Evolutionary conservation across 176 grass and related monocot genomes (phyloP).

Genomic region (Dactylis glomerata): DNA sequence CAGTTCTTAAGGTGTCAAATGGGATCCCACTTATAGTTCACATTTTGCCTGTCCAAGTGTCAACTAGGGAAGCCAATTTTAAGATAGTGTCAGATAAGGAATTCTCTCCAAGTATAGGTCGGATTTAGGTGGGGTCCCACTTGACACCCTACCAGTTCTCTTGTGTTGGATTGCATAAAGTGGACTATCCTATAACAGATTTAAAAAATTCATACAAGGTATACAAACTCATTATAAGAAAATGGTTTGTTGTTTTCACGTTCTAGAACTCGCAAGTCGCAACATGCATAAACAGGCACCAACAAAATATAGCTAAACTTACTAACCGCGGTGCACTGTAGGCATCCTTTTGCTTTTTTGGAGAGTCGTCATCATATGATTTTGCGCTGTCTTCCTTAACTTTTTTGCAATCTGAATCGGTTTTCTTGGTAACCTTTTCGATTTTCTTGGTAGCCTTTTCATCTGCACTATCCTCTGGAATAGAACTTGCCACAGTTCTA

Average conservation of each 20-base stretch:
- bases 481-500: conserved; percentile 52
- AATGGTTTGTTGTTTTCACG: not conserved
- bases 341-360: conserved; percentile 39
- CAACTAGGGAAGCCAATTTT: no score
- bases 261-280: not conserved
- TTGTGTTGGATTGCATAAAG: not conserved
- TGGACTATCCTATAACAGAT: not conserved
- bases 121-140: no score
- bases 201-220: not conserved
- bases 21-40: no score
- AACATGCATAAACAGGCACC: conserved; percentile 19
- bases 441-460: conserved; percentile 40
- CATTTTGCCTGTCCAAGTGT: no score
- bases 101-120: no score
- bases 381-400: conserved; percentile 32
- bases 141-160: no score
- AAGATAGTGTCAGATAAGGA: no score
- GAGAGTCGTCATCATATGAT: conserved; percentile 31
- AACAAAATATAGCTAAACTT: conserved; percentile 3
- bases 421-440: conserved; percentile 42
- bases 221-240: not conserved
- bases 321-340: conserved; percentile 38
- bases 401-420: conserved; percentile 24
- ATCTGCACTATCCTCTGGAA: conserved; percentile 54
- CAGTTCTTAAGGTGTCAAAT: no score